A percentile compares a stretch with the other conserved stretches of the same genome.
phyloP scores from a whole-genome alignment of 345 rosid species.

The Pistacia integerrima region DNA sequence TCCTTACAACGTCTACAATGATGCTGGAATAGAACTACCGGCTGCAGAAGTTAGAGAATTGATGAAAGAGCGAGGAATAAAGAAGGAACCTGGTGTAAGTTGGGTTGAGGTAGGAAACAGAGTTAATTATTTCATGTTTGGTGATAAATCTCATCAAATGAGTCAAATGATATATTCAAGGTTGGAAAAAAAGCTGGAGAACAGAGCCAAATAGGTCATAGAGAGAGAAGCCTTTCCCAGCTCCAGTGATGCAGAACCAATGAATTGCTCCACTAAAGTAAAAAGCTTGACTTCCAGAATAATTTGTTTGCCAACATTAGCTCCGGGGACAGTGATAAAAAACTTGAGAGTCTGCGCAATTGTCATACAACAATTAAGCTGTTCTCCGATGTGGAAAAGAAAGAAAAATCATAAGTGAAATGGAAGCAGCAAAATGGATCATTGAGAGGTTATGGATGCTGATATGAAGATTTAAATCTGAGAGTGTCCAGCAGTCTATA shows the following conservation, averaged over 20 bases:
- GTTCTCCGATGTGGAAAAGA: slow-evolving; percentile 18
- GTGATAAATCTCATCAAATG: slow-evolving; percentile 36
- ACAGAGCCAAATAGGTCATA: slow-evolving; percentile 28
- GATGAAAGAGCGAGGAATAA: slow-evolving; percentile 44
- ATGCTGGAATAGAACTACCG: slow-evolving; percentile 36
- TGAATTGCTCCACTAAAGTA: slow-evolving; percentile 7
- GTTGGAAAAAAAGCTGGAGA: slow-evolving; percentile 32
- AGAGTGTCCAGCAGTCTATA: too few species aligned
- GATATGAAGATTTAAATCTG: neutral
- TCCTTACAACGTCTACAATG: slow-evolving; percentile 42
- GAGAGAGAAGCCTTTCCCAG: slow-evolving; percentile 18
- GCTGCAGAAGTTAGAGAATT: slow-evolving; percentile 37
- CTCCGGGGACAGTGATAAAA: slow-evolving; percentile 26
- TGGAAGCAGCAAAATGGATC: neutral
- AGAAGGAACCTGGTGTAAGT: slow-evolving; percentile 59
- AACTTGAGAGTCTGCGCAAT: slow-evolving; percentile 22
- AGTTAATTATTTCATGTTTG: slow-evolving; percentile 32
- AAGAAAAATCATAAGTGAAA: neutral
- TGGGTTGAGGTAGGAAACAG: slow-evolving; percentile 40
- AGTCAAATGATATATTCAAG: slow-evolving; percentile 26
- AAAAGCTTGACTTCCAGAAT: slow-evolving; percentile 19
- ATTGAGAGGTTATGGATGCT: neutral
- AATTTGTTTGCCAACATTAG: slow-evolving; percentile 14
- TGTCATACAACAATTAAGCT: slow-evolving; percentile 17
- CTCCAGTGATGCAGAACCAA: slow-evolving; percentile 1